A percentile compares a stretch with the other conserved stretches of the same genome.
Conservation (phyloP, 31 red algal species). For the Asparagopsis taxiformis region DNA sequence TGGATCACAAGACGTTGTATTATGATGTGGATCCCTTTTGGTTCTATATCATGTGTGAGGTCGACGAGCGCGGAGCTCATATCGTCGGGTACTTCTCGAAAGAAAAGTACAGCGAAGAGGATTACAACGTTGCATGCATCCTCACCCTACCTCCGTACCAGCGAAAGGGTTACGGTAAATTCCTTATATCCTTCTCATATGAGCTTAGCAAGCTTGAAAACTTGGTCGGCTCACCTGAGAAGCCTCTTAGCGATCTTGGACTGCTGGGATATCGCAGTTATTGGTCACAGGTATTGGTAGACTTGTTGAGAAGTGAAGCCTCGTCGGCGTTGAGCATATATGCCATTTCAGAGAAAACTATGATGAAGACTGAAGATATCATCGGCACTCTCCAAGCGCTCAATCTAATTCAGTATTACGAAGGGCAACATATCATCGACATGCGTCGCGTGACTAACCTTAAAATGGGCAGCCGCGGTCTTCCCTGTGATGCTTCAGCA, state of each 20-base stretch:
- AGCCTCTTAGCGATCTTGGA: slow-evolving; percentile 96
- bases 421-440: slow-evolving; percentile 98
- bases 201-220: slow-evolving; percentile 96
- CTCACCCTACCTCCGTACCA: slow-evolving; percentile 96
- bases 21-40: slow-evolving; percentile 99
- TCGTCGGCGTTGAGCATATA: slow-evolving; percentile 66
- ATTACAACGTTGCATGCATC: slow-evolving; percentile 99
- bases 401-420: slow-evolving; percentile 94
- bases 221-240: slow-evolving; percentile 93
- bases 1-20: slow-evolving; percentile 99
- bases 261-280: slow-evolving; percentile 95
- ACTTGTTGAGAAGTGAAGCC: slow-evolving; percentile 71
- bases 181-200: slow-evolving; percentile 95
- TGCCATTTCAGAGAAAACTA: slow-evolving; percentile 87
- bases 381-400: slow-evolving; percentile 94
- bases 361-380: slow-evolving; percentile 99
- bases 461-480: slow-evolving; percentile 85
- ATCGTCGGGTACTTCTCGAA: slow-evolving; percentile 99
- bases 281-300: slow-evolving; percentile 94
- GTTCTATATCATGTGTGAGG: slow-evolving; percentile 99
- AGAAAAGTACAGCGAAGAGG: slow-evolving; percentile 96
- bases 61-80: slow-evolving; percentile 83
- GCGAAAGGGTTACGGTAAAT: slow-evolving; percentile 99
- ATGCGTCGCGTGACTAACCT: slow-evolving; percentile 87
- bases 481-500: slow-evolving; percentile 81